These are phyloP conservation scores for Cercophora newfieldiana DNA, from an alignment of 495 filamentous ascomycete species.

Conservation along the genomic window DNA sequence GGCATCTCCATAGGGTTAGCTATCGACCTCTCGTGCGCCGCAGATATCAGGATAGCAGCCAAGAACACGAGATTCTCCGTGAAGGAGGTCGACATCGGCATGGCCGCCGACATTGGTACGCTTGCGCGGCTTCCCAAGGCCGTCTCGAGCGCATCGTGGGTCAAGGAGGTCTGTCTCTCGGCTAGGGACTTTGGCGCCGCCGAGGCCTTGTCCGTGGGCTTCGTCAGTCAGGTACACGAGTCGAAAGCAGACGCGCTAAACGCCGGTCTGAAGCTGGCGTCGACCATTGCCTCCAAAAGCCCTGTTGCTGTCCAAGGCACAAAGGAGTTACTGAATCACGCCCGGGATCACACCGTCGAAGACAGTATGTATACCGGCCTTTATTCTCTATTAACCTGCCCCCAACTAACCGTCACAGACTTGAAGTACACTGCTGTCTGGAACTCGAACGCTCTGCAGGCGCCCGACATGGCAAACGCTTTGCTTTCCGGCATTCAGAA, in stretches of 20 bases:
- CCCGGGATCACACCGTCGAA: constrained; percentile 71
- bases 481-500: constrained; percentile 75
- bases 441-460: constrained; percentile 84
- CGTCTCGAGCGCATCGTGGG: constrained; percentile 77
- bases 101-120: constrained; percentile 93
- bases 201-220: constrained; percentile 80
- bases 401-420: constrained; percentile 46
- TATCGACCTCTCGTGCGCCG: constrained; percentile 76
- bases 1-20: constrained; percentile 79
- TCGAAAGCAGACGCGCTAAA: constrained; percentile 61
- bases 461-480: constrained; percentile 71
- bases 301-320: constrained; percentile 91
- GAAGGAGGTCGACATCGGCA: constrained; percentile 93
- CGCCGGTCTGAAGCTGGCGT: constrained; percentile 65
- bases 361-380: constrained; percentile 59
- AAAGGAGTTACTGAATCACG: constrained; percentile 88
- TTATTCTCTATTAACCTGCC: constrained; percentile 8
- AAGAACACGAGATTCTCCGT: constrained; percentile 68
- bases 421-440: constrained; percentile 82
- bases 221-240: constrained; percentile 76
- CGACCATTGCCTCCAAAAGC: constrained; percentile 73
- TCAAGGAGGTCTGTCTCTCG: constrained; percentile 84
- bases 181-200: constrained; percentile 74
- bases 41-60: constrained; percentile 77
- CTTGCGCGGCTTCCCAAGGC: constrained; percentile 81